A percentile compares a stretch with the other conserved stretches of the same genome.
These are phyloP conservation scores for Cyberlindnera xylosilytica DNA, from an alignment of 805 yeast species.

Conservation along the genomic window DNA sequence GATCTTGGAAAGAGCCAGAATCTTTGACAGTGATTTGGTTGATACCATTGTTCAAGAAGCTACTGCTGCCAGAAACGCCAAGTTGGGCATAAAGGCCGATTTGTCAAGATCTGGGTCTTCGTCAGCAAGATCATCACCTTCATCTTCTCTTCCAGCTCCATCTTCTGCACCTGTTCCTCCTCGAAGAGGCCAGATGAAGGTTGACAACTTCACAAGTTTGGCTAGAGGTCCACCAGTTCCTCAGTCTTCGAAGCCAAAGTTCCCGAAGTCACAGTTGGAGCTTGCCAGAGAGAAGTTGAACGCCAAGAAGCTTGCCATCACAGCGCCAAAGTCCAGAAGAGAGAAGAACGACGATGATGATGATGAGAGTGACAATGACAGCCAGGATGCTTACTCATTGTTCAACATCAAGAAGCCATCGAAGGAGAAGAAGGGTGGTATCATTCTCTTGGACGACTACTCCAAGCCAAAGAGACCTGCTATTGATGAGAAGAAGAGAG, in stretches of 20 bases:
- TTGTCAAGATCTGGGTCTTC: not conserved
- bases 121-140: slow-evolving; percentile 3
- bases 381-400: slow-evolving; percentile 27
- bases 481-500: slow-evolving; percentile 40
- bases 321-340: slow-evolving; percentile 31
- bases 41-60: slow-evolving; percentile 46
- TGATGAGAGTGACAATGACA: slow-evolving; percentile 34
- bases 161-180: slow-evolving; percentile 13
- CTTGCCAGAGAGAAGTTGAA: slow-evolving; percentile 33
- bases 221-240: slow-evolving; percentile 27
- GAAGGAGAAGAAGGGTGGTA: slow-evolving; percentile 28
- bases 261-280: slow-evolving; percentile 36
- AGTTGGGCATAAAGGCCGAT: slow-evolving; percentile 3
- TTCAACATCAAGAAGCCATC: slow-evolving; percentile 30
- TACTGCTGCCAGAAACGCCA: slow-evolving; percentile 34
- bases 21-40: slow-evolving; percentile 51
- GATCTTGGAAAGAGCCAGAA: slow-evolving; percentile 58
- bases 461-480: slow-evolving; percentile 32
- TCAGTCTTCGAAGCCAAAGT: slow-evolving; percentile 24
- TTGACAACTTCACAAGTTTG: slow-evolving; percentile 37
- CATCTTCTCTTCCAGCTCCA: slow-evolving; percentile 22
- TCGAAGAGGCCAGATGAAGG: slow-evolving; percentile 31
- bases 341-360: slow-evolving; percentile 13
- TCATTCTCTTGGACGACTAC: slow-evolving; percentile 31
- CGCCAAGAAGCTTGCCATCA: slow-evolving; percentile 35